phyloP scores from a whole-genome alignment of 495 filamentous ascomycete genomes.

The Extremus antarcticus region DNA sequence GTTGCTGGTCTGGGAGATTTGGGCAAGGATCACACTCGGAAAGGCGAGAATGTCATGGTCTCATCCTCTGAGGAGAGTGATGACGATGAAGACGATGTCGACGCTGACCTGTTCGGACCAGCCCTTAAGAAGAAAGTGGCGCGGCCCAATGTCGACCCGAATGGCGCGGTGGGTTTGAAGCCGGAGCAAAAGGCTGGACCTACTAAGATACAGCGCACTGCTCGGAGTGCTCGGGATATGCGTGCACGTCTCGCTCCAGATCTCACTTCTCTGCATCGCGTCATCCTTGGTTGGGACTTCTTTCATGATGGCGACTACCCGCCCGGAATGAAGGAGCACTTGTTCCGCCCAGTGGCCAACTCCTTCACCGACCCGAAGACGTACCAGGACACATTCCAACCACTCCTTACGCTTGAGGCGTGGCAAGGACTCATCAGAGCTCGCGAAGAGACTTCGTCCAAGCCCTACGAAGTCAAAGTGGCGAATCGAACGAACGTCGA shows the following conservation, averaged over 20 bases:
- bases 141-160: conserved; percentile 39
- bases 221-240: conserved; percentile 79
- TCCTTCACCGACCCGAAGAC: conserved; percentile 61
- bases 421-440: conserved; percentile 89
- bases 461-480: conserved; percentile 72
- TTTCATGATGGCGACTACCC: conserved; percentile 79
- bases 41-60: conserved; percentile 80
- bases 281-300: conserved; percentile 85
- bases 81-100: conserved; percentile 40
- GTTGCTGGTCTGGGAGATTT: conserved; percentile 62
- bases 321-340: conserved; percentile 52
- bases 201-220: conserved; percentile 65
- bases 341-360: conserved; percentile 64
- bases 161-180: conserved; percentile 9
- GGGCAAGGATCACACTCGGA: conserved; percentile 65
- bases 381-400: conserved; percentile 84
- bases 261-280: conserved; percentile 70
- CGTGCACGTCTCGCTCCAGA: conserved; percentile 84
- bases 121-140: conserved; percentile 12
- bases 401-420: conserved; percentile 81
- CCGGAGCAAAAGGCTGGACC: conserved; percentile 41
- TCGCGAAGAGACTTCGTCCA: conserved; percentile 72
- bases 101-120: conserved; percentile 20
- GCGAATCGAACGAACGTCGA: conserved; percentile 81
- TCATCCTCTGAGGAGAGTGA: conserved; percentile 61